Percentiles rank a stretch among this genome's conserved stretches.
phyloP scores from a whole-genome alignment of 139 green algal species.

The Bryopsis sp. region DNA sequence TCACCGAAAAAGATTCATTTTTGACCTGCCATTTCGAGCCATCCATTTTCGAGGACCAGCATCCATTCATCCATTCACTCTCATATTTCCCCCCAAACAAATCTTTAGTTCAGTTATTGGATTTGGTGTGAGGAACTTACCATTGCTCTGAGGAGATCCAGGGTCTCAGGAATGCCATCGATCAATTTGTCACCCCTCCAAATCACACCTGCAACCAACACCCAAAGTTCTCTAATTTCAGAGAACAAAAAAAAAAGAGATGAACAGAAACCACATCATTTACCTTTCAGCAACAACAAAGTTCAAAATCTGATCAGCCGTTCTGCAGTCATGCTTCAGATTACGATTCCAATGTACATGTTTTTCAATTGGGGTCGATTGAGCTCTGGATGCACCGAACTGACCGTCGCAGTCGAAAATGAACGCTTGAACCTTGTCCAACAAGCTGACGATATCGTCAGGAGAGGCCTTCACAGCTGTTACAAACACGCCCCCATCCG shows the following conservation, averaged over 20 bases:
- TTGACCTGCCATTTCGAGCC: no score
- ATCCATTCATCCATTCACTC: no score
- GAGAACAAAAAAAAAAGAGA: not conserved
- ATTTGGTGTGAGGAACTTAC: constrained; percentile 31
- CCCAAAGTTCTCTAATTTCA: not conserved
- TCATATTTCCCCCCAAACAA: not conserved
- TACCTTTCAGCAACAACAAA: no score
- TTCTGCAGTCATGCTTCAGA: not conserved
- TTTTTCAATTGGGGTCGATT: not conserved
- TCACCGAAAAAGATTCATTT: not conserved
- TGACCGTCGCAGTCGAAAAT: constrained; percentile 99
- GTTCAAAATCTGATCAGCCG: no score
- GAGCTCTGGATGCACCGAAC: not conserved
- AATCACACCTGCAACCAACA: constrained; percentile 67
- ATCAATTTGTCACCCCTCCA: constrained; percentile 96
- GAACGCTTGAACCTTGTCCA: constrained; percentile 90
- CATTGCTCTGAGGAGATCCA: constrained; percentile 78
- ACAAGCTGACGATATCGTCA: constrained; percentile 60
- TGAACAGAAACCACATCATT: not conserved
- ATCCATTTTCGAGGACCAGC: no score
- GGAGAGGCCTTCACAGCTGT: no score
- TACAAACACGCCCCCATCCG: no score
- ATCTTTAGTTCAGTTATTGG: not conserved
- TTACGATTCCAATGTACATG: not conserved
- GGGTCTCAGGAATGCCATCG: constrained; percentile 91